Base-by-base conservation (phyloP, 108 stramenopile species). In the Nitzschia inconspicua region DNA sequence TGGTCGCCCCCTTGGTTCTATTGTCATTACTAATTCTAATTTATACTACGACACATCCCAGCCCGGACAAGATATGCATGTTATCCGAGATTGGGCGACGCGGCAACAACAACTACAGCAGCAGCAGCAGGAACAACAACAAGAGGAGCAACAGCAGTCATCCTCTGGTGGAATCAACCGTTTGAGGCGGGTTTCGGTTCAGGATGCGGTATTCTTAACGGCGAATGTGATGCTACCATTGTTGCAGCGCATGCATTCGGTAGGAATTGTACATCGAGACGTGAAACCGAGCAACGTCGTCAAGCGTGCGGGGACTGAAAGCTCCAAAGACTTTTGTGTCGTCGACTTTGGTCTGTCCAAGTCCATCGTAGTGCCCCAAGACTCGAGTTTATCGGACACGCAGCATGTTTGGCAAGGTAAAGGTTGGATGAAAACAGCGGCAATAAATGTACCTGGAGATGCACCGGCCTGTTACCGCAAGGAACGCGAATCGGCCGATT, bases 281-380 rank as follows among this genome's bases (percentile, higher is more conserved):
- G 91, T 93, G 37, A 91, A 91, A 63, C 90, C 90, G 9, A 76
- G 73, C 56, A 93, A 93, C 58, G 76, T 79, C 27, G 88, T 93
- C 43, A 68, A 68, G 29, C 55, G 60, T 18, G 47, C 37, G 25
- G 66, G 40, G 27, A n/a, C 16, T 24, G 25, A 28, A 49, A 19
- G 57, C 7, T 11, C 31, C 3, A 71, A 73, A 36, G 49, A 71
- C 20, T 82, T 82, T 55, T 70, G 69, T 56, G 52, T 93, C 51
- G 91, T 93, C 3, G 91, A 93, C 66, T 93, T 93, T 74, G 91
- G 91, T 27, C 66, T 93, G 0, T 83, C 82, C 52, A 93, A 93
- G 67, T 82, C 77, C 34, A 74, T 93, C 34, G 82, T 93, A 11
- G 88, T 93, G 2, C 87, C 85, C 30, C 60, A 53, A 24, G 83